A percentile compares a stretch with the other conserved stretches of the same genome.
These are phyloP conservation scores for Oidiodendron maius DNA, from an alignment of 495 filamentous ascomycete species.

Conservation along the genomic window DNA sequence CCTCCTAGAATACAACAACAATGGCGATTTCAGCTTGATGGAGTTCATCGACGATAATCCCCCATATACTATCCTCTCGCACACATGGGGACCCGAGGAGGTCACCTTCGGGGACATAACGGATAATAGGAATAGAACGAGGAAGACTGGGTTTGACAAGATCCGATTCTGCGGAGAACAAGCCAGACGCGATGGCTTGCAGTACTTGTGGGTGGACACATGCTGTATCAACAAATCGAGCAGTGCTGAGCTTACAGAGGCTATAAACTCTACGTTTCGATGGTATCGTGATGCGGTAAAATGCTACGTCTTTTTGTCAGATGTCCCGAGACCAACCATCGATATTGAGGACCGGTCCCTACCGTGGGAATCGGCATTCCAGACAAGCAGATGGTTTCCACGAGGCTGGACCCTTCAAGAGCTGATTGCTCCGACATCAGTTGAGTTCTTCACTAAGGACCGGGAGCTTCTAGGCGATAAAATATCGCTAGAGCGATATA, in stretches of 20 bases:
- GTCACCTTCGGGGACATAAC: too few relatives aligned
- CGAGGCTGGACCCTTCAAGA: too few relatives aligned
- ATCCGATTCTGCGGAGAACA: too few relatives aligned
- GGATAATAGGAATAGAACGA: too few relatives aligned
- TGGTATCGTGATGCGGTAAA: not conserved
- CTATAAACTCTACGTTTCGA: too few relatives aligned
- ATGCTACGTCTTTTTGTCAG: constrained; percentile 1
- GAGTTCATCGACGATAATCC: constrained; percentile 6
- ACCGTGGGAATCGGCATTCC: constrained; percentile 1
- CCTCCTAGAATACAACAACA: too few relatives aligned
- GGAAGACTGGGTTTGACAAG: too few relatives aligned
- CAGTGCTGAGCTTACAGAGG: too few relatives aligned
- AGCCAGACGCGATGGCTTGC: too few relatives aligned
- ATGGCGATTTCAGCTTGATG: constrained; percentile 3
- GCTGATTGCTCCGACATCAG: too few relatives aligned
- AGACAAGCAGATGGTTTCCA: constrained; percentile 5
- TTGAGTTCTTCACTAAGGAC: constrained; percentile 2
- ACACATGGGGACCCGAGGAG: constrained; percentile 10
- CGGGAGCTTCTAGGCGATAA: not conserved
- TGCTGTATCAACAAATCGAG: too few relatives aligned
- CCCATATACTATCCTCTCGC: constrained; percentile 10
- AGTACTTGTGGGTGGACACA: too few relatives aligned
- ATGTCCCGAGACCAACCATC: not conserved
- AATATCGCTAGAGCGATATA: not conserved
- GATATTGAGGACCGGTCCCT: not conserved